These are phyloP conservation scores for Botrytis deweyae DNA, from an alignment of 2,329 filamentous ascomycete species.

Conservation along the genomic window DNA sequence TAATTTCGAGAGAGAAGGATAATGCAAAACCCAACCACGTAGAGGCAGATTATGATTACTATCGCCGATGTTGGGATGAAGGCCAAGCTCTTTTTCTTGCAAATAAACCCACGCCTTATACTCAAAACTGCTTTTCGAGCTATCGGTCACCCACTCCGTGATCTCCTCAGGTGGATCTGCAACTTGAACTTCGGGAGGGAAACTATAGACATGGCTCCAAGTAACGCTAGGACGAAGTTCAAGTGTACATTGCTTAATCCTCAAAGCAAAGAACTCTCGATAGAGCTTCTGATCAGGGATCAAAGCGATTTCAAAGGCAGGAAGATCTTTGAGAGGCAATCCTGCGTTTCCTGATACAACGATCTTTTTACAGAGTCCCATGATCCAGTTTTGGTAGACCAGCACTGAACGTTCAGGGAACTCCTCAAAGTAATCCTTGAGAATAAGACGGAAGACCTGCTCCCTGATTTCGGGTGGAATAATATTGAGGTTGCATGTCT, in stretches of 20 bases:
- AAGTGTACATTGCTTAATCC: neutral
- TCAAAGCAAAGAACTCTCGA: neutral
- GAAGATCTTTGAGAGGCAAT: neutral
- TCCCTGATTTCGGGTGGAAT: slow-evolving; percentile 3
- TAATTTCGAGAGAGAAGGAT: neutral
- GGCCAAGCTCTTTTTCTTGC: neutral
- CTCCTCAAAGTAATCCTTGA: neutral
- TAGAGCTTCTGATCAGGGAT: neutral
- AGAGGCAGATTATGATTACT: neutral
- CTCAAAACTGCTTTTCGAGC: neutral
- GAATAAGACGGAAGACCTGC: neutral
- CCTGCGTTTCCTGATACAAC: neutral
- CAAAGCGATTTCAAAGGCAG: slow-evolving; percentile 4
- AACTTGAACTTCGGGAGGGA: neutral
- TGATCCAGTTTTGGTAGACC: slow-evolving; percentile 2
- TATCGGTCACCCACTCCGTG: neutral
- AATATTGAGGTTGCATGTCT: neutral
- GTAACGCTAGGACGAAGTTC: neutral
- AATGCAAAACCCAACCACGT: neutral
- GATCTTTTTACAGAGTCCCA: neutral
- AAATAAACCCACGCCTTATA: neutral
- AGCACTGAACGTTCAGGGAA: neutral
- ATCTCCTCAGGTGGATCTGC: neutral
- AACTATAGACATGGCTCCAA: slow-evolving; percentile 3
- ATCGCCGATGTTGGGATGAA: neutral